Evolutionary conservation across 2,329 filamentous ascomycete genomes (phyloP).

Genomic region (Colletotrichum viniferum): DNA sequence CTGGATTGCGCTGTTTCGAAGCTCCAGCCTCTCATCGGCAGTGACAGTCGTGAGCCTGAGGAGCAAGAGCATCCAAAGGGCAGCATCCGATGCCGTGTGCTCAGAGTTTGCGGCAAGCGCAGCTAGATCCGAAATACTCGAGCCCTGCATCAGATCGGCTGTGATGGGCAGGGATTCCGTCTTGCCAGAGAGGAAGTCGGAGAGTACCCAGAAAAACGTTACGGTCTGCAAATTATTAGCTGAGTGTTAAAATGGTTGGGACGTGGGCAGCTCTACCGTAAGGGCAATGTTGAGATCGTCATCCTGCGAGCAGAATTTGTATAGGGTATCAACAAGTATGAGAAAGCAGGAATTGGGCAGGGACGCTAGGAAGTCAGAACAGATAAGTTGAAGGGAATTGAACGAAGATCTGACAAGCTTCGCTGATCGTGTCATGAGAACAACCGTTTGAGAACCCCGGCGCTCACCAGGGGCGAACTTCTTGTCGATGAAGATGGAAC

Average conservation of each 20-base stretch:
- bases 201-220: constrained; percentile 95
- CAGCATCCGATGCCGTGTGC: constrained; percentile 67
- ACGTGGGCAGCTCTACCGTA: constrained; percentile 62
- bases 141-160: constrained; percentile 56
- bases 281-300: constrained; percentile 95
- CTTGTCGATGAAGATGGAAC: constrained; percentile 72
- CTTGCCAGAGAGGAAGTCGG: constrained; percentile 77
- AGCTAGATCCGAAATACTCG: constrained; percentile 56
- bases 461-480: constrained; percentile 36
- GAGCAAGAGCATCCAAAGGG: constrained; percentile 80
- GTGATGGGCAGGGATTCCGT: constrained; percentile 63
- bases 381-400: constrained; percentile 87
- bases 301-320: constrained; percentile 85
- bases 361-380: constrained; percentile 87
- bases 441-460: constrained; percentile 31
- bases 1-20: constrained; percentile 88
- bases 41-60: constrained; percentile 74
- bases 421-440: constrained; percentile 64
- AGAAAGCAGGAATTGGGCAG: constrained; percentile 74
- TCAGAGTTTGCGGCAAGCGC: constrained; percentile 63
- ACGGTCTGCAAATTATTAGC: constrained; percentile 64
- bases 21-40: constrained; percentile 72
- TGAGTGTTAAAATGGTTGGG: constrained; percentile 7
- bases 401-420: constrained; percentile 87
- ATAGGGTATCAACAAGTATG: constrained; percentile 83